These are phyloP conservation scores for Ceratocystiopsis sp. DNA, from an alignment of 2,329 filamentous ascomycete species.

Conservation along the genomic window DNA sequence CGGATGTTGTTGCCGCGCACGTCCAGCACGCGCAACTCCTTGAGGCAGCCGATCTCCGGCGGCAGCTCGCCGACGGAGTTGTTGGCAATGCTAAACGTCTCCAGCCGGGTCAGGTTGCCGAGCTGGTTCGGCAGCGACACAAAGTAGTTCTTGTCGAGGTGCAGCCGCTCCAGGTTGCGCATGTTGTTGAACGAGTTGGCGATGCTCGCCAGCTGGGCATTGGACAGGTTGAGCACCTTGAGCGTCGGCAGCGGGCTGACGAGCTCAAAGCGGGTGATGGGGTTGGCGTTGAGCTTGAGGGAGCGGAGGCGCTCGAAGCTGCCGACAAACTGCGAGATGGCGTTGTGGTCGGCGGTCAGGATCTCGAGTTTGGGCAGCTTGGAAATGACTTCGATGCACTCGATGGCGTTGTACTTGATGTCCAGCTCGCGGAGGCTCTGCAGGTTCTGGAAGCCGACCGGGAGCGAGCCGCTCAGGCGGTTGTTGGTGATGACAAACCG, in stretches of 20 bases:
- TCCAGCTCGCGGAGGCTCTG: conserved; percentile 76
- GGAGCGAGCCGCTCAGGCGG: conserved; percentile 58
- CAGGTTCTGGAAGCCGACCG: conserved; percentile 54
- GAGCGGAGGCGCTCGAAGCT: conserved; percentile 73
- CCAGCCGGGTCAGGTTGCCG: conserved; percentile 63
- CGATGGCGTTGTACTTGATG: conserved; percentile 81
- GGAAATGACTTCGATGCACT: conserved; percentile 74
- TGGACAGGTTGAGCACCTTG: conserved; percentile 75
- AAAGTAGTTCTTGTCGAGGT: conserved; percentile 90
- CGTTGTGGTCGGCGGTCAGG: conserved; percentile 81
- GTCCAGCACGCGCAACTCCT: conserved; percentile 71
- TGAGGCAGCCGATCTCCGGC: conserved; percentile 71
- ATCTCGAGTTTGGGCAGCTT: conserved; percentile 75
- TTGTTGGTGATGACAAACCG: conserved; percentile 95
- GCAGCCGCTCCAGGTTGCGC: conserved; percentile 69
- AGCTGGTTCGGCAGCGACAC: conserved; percentile 76
- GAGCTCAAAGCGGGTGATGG: conserved; percentile 85
- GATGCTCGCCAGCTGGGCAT: conserved; percentile 77
- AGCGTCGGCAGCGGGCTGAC: conserved; percentile 60
- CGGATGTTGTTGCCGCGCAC: conserved; percentile 87
- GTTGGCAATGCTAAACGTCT: conserved; percentile 86
- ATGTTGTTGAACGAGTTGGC: conserved; percentile 81
- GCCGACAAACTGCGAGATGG: conserved; percentile 75
- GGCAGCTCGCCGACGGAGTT: conserved; percentile 78
- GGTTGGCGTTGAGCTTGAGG: conserved; percentile 84